These are phyloP conservation scores for Ganoderma sinense DNA, from an alignment of 1,284 basidiomycete species.

Conservation along the genomic window DNA sequence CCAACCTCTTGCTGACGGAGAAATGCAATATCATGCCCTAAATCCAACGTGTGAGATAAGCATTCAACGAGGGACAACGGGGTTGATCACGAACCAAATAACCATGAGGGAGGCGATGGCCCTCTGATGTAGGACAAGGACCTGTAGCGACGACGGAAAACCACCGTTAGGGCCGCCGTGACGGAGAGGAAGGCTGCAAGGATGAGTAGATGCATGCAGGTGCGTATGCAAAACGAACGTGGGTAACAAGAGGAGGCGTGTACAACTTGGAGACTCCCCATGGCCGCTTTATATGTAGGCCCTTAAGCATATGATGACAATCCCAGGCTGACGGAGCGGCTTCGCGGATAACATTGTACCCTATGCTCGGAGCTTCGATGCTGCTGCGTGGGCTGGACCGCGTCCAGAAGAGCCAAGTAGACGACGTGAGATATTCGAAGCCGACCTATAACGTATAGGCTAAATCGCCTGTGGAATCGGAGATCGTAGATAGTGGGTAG, in stretches of 20 bases:
- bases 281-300: neutral
- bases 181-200: neutral
- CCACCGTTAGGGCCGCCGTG: neutral
- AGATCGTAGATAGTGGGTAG: neutral
- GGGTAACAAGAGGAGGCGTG: neutral
- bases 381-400: neutral
- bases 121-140: constrained; percentile 32
- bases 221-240: neutral
- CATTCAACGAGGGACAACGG: neutral
- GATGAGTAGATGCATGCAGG: constrained; percentile 6
- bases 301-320: neutral
- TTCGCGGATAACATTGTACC: neutral
- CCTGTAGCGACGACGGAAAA: constrained; percentile 15
- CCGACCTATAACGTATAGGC: neutral
- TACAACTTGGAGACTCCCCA: neutral
- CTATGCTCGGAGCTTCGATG: neutral
- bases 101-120: constrained; percentile 15
- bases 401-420: neutral
- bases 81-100: neutral
- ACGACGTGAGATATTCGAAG: neutral
- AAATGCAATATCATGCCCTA: constrained; percentile 30
- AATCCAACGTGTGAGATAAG: neutral
- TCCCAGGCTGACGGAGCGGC: neutral
- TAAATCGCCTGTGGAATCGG: neutral
- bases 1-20: constrained; percentile 31